Base-by-base conservation (phyloP, 2,329 filamentous ascomycete species). In the Cercospora beticola region DNA sequence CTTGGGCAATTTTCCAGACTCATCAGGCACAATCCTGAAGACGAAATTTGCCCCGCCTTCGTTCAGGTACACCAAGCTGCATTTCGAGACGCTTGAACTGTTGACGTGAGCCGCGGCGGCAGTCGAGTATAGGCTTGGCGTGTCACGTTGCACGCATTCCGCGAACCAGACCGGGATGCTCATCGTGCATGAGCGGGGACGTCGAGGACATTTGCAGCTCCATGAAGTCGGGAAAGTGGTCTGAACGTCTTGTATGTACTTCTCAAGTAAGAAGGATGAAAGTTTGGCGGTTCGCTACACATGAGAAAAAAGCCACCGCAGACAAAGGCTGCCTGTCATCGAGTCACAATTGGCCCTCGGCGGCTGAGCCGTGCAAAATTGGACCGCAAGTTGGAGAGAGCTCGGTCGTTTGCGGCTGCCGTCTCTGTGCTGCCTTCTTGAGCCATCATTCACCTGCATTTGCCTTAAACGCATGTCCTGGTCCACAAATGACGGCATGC, bases 21-120 rank as follows among this genome's bases (percentile, higher is more conserved):
- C 63, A 4, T 66, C 63, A 0, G 69, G 63, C 5, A 68, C 26
- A 5, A 80, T 74, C 1, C 70, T 68, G 69, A 77, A 79, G 36
- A 81, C 72, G 58, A 79, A 70, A 67, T 81, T 81, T 10, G 79
- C 79, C 52, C 78, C 78, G 62, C 78, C 78, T 74, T 80, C 78
- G 58, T 77, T 75, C n/a, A 78, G 71, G 61, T 79, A 80, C 18
- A 76, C 71, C 52, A 78, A 67, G 16, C 33, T 65, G 67, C 69
- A 71, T 64, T 49, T 65, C 23, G 46, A 46, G 16, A 64, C 28
- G 4, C 54, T 28, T 4, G n/a, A 43, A 7, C 30, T 16, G 18
- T 54, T 40, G 30, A 46, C 28, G 8, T 28, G 40, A 28, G 62
- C 31, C 21, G 56, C 30, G 30, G 72, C 62, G n/a, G 68, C 65